Conservation (phyloP, 2,329 filamentous ascomycete genomes). For the Myriosclerotinia duriaeana region DNA sequence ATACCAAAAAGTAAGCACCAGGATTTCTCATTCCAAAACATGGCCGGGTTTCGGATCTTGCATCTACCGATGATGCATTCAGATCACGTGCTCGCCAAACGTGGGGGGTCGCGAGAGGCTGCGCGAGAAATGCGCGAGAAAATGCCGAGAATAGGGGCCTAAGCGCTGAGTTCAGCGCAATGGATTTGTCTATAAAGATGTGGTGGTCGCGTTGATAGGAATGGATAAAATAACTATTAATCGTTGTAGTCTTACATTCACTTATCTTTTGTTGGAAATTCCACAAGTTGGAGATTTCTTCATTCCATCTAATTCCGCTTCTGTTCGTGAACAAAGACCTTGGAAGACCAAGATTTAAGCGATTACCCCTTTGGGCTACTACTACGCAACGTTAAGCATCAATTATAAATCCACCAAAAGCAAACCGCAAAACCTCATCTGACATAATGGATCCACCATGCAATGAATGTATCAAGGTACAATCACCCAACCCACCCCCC, state of each 20-base stretch:
- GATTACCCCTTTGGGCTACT: background rate
- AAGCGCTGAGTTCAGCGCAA: background rate
- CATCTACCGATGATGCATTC: background rate
- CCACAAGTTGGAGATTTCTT: background rate
- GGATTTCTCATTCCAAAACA: no score
- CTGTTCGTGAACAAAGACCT: background rate
- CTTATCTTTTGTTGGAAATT: background rate
- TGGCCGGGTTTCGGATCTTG: no score
- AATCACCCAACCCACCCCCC: no score
- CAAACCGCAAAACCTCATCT: background rate
- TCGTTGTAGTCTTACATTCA: background rate
- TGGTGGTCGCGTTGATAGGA: background rate
- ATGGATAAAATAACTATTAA: background rate
- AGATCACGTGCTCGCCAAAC: background rate
- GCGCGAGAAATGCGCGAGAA: slow-evolving; percentile 10
- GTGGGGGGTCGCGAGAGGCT: background rate
- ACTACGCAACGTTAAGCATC: no score
- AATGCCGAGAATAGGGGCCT: slow-evolving; percentile 1
- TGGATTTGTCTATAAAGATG: background rate
- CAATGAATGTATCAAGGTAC: slow-evolving; percentile 14
- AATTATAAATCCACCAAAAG: no score
- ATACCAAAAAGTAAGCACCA: no score
- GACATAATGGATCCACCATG: background rate
- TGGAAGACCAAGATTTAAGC: background rate
- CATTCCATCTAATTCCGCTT: no score